Evolutionary conservation across 2,329 filamentous ascomycete genomes (phyloP).

Genomic region (Aspergillus pseudoviridinutans): DNA sequence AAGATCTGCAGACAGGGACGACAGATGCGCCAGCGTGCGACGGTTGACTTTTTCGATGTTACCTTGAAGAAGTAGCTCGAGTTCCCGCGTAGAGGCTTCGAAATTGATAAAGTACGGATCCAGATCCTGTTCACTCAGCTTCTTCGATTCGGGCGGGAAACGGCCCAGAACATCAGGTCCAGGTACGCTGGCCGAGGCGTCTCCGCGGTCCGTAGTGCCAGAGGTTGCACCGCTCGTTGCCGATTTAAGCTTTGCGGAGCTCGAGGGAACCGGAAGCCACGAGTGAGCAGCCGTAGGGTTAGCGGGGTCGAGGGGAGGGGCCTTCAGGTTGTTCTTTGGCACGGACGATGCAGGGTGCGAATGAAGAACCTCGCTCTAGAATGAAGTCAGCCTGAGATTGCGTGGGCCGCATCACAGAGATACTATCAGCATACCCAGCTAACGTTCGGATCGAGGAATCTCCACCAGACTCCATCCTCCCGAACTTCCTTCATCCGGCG

Average conservation of each 20-base stretch:
- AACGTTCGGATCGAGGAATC: constrained; percentile 94
- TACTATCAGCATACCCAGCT: constrained; percentile 71
- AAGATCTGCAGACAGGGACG: constrained; percentile 77
- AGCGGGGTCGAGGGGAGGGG: constrained; percentile 91
- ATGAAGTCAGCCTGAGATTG: constrained; percentile 21
- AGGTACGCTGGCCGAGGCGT: constrained; percentile 54
- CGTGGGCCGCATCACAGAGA: constrained; percentile 11
- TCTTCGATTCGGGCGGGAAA: constrained; percentile 75
- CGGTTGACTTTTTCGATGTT: constrained; percentile 97
- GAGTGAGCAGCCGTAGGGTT: constrained; percentile 83
- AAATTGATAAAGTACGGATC: constrained; percentile 96
- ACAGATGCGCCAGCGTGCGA: constrained; percentile 79
- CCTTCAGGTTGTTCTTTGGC: constrained; percentile 89
- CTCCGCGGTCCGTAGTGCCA: constrained; percentile 46
- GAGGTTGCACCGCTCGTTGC: constrained; percentile 23
- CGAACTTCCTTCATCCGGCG: constrained; percentile 86
- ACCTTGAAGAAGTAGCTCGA: constrained; percentile 82
- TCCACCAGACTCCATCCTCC: constrained; percentile 95
- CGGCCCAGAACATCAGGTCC: constrained; percentile 66
- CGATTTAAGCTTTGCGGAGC: constrained; percentile 78
- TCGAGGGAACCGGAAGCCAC: constrained; percentile 80
- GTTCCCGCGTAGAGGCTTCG: constrained; percentile 84
- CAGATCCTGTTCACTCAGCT: constrained; percentile 80
- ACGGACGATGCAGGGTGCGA: constrained; percentile 87
- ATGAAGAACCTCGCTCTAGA: constrained; percentile 86